Evolutionary conservation across 23 red algal genomes (phyloP), one percentile per base, ranked within the genome.

Genomic region (Gracilaria caudata): DNA sequence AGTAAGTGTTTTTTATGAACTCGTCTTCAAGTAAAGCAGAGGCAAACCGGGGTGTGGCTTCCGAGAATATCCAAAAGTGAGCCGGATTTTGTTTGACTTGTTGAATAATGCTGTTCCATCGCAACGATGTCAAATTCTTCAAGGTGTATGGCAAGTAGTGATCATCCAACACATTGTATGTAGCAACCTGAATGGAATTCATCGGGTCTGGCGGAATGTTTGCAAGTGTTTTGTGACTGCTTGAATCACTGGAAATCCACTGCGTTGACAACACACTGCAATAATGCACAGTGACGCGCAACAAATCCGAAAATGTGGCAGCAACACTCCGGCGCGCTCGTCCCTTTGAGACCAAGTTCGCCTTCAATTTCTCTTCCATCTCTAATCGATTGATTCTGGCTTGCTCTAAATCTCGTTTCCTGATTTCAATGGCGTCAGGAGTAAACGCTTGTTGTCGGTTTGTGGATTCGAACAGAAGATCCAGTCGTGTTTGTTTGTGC

Each of bases 401-500:
- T 20, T 72, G 66, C 21, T 72, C 5, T 34, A 72, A 37, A 43
- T 72, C 33, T 0, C 17, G 26, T 7, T 43, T 37, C 20, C 66
- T 41, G 3, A 40, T 7, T 3, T 10, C 35, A 40, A 72, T 20
- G 3, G 66, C 33, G 1, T 72, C 66, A 19, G 36, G 1, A 10
- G 66, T 72, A 34, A 40, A 72, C 66, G 66, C 66, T 7, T 28
- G 16, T 72, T 33, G 5, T 2, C 7, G 35, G 35, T 40, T 34
- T 7, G 66, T 40, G 35, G 66, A 72, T 6, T 37, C 17, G 35
- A 40, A 72, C 7, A 72, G 20, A 41, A 72, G 33, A 21, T 72
- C 66, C 13, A 72, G 66, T 9, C 66, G 30, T 6, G 66, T 72
- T 26, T 72, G 13, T 14, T 72, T 72, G 66, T 72, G 66, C 66